Conservation (phyloP, 2,329 filamentous ascomycete species). For the Diaporthe sp. region DNA sequence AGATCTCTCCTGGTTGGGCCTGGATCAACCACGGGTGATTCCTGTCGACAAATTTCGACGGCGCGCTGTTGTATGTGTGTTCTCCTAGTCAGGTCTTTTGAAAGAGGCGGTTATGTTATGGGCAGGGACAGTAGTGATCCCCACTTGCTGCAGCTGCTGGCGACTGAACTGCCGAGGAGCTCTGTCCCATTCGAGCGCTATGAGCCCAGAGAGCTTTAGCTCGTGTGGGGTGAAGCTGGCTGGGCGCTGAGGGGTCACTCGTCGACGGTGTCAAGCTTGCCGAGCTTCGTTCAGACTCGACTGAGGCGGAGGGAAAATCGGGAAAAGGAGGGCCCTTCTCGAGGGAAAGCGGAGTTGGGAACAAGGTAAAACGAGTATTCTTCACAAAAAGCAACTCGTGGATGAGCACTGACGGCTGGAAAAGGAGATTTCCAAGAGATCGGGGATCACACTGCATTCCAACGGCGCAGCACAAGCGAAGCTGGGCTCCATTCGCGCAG, state of each 20-base stretch:
- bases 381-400: neutral
- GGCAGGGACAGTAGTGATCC: neutral
- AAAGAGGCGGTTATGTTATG: neutral
- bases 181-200: neutral
- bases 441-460: conserved; percentile 21
- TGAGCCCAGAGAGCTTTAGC: conserved; percentile 11
- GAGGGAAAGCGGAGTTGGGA: neutral
- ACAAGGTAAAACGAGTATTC: neutral
- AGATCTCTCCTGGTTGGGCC: neutral
- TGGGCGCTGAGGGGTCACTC: conserved; percentile 18
- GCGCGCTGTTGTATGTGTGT: neutral
- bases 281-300: neutral
- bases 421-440: conserved; percentile 19
- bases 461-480: conserved; percentile 17
- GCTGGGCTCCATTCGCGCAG: neutral
- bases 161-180: conserved; percentile 10
- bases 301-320: neutral
- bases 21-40: neutral
- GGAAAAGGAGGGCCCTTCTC: neutral
- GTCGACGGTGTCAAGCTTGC: neutral
- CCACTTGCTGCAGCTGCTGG: neutral
- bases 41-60: conserved; percentile 5
- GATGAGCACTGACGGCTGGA: conserved; percentile 13
- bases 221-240: conserved; percentile 32
- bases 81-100: neutral